These are phyloP conservation scores for Neurospora intermedia DNA, from an alignment of 495 filamentous ascomycete species.

Conservation along the genomic window DNA sequence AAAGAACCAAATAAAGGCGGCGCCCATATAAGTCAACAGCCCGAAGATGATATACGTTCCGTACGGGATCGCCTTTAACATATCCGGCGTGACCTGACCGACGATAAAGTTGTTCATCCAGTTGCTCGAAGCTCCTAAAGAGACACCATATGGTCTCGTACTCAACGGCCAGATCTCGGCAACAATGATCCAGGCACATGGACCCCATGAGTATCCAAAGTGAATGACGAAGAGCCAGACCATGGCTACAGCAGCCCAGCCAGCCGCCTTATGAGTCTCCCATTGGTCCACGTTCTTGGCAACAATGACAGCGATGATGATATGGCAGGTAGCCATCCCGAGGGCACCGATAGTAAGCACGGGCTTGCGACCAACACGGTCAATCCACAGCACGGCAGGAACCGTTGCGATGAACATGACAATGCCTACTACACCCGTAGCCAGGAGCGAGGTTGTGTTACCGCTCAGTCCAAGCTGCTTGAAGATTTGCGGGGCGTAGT, in stretches of 20 bases:
- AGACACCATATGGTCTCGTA: slow-evolving; percentile 62
- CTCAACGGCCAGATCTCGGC: slow-evolving; percentile 70
- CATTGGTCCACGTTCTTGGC: slow-evolving; percentile 52
- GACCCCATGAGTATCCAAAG: slow-evolving; percentile 69
- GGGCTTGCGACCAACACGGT: slow-evolving; percentile 48
- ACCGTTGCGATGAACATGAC: slow-evolving; percentile 62
- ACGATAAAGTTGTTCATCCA: slow-evolving; percentile 50
- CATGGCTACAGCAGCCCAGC: slow-evolving; percentile 70
- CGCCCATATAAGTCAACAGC: slow-evolving; percentile 54
- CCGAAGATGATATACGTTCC: slow-evolving; percentile 78
- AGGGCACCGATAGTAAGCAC: slow-evolving; percentile 46
- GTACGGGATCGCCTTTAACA: slow-evolving; percentile 59
- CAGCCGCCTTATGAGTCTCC: slow-evolving; percentile 48
- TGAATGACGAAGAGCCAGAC: slow-evolving; percentile 77
- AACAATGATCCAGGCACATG: slow-evolving; percentile 61
- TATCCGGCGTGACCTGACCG: slow-evolving; percentile 65
- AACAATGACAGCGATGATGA: slow-evolving; percentile 66
- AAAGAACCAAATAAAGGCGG: slow-evolving; percentile 63
- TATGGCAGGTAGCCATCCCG: slow-evolving; percentile 51
- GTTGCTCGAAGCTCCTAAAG: slow-evolving; percentile 52
- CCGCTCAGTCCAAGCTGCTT: slow-evolving; percentile 49
- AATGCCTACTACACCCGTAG: slow-evolving; percentile 72
- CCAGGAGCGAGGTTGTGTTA: slow-evolving; percentile 58
- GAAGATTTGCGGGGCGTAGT: slow-evolving; percentile 70
- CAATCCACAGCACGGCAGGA: slow-evolving; percentile 57